Base-by-base conservation (phyloP, 2,329 filamentous ascomycete species). In the Phialophora tarda region DNA sequence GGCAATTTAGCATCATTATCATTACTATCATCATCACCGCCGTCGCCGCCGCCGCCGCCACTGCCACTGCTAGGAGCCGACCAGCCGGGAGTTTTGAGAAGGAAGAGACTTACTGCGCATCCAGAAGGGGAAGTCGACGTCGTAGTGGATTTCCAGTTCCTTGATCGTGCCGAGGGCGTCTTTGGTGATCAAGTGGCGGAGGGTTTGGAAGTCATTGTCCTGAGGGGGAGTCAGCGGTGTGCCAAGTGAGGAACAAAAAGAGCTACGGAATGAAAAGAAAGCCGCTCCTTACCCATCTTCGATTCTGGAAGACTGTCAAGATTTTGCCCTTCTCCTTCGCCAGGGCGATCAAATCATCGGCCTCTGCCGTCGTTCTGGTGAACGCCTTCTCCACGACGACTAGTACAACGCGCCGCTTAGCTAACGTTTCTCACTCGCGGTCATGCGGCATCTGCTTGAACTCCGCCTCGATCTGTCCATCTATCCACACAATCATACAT, bases 381-480 rank as follows among this genome's bases (percentile, higher is more conserved):
- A 94, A 93, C 1, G 91, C 91, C 81, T 94, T 94, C 81, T 94
- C 91, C 57, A 90, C 89, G 62, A 94, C 82, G 28, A 92, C 89
- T 82, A 44, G 60, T 26, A 30, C 21, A 55, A 55, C 23, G 4
- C 24, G 32, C 11, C 10, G 38, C 17, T 34, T 62, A 32, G 44
- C 50, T 7, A 47, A 26, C 21, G 0, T 21, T n/a, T 21, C 8
- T 55, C 32, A 4, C 24, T 41, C 23, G 28, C 14, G n/a, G n/a
- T 21, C 41, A 17, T 44, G 26, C 34, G 17, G 28, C 41, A 55
- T 32, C 26, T 53, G 10, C 30, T 23, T 56, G 53, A 32, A 11
- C 4, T 4, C 14, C 38, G 2, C 4, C 4, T 17, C 34, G 4
- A 17, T 41, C 34, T 3, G 38, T 21, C 17, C 38, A n/a, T n/a